These are phyloP conservation scores for Scenedesmus sp. DNA, from an alignment of 163 green algal genomes.

Conservation along the genomic window DNA sequence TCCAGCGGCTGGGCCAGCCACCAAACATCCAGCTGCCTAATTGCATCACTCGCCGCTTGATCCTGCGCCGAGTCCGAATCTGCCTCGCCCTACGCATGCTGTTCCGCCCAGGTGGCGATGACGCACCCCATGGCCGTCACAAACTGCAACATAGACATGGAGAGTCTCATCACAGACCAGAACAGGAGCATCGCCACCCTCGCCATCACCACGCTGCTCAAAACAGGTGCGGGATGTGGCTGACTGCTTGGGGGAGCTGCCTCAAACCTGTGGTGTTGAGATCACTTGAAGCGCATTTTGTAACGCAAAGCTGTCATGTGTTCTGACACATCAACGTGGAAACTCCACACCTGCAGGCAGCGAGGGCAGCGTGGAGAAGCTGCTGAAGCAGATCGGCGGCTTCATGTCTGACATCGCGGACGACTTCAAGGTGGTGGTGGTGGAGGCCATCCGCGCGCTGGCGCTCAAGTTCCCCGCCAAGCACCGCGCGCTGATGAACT, in stretches of 20 bases:
- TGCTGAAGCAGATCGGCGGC: constrained; percentile 98
- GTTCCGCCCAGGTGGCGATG: constrained; percentile 84
- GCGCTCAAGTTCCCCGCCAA: constrained; percentile 99
- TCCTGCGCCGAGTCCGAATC: no score
- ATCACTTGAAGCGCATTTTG: no score
- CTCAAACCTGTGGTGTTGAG: no score
- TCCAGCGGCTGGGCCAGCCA: no score
- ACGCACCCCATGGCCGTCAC: constrained; percentile 93
- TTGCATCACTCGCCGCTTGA: no score
- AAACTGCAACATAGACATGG: constrained; percentile 99
- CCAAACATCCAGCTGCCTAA: no score
- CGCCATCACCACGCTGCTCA: constrained; percentile 91
- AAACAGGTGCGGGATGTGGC: constrained; percentile 38
- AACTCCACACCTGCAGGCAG: constrained; percentile 79
- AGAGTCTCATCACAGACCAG: constrained; percentile 95
- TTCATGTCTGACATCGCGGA: constrained; percentile 99
- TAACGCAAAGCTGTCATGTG: no score
- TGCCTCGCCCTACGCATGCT: neutral
- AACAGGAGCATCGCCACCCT: constrained; percentile 97
- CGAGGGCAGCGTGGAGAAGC: constrained; percentile 95
- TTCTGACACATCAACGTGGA: no score
- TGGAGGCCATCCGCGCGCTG: constrained; percentile 95
- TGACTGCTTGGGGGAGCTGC: neutral
- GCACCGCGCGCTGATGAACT: constrained; percentile 97
- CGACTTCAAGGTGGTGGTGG: constrained; percentile 99